A percentile compares a stretch with the other conserved stretches of the same genome.
These are phyloP conservation scores for Exophiala dermatitidis DNA, from an alignment of 2,329 filamentous ascomycete genomes.

Conservation along the genomic window DNA sequence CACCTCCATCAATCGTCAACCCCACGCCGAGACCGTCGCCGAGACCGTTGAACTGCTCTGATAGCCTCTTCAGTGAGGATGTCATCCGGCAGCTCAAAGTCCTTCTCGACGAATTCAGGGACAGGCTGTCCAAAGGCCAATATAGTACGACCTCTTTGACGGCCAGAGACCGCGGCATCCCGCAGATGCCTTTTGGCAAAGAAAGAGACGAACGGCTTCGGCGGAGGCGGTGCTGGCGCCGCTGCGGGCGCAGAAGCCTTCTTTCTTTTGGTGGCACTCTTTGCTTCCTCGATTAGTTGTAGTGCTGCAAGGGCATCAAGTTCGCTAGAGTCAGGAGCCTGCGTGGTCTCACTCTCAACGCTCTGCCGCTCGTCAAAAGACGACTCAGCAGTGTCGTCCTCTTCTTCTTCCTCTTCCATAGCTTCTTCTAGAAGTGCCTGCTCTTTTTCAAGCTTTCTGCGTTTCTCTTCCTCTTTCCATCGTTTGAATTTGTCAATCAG, in stretches of 20 bases:
- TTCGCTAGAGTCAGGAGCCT: constrained; percentile 60
- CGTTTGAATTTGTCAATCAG: constrained; percentile 80
- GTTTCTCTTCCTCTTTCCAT: constrained; percentile 87
- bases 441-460: constrained; percentile 68
- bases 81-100: constrained; percentile 69
- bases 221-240: constrained; percentile 29
- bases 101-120: constrained; percentile 61
- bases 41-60: constrained; percentile 33
- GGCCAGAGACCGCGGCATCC: constrained; percentile 67
- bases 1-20: constrained; percentile 10
- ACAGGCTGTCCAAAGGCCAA: constrained; percentile 76
- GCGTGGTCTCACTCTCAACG: constrained; percentile 26
- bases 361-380: constrained; percentile 16
- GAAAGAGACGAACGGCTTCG: constrained; percentile 74
- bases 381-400: constrained; percentile 21
- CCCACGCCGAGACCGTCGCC: constrained; percentile 19
- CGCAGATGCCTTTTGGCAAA: constrained; percentile 73
- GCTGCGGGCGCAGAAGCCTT: constrained; percentile 2
- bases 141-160: constrained; percentile 61
- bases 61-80: constrained; percentile 41
- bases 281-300: constrained; percentile 67
- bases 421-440: constrained; percentile 47
- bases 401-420: constrained; percentile 28
- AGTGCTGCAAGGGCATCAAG: constrained; percentile 64
- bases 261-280: constrained; percentile 38